Conservation (phyloP, 371 early-diverging fungal species). For the Funneliformis caledonium region DNA sequence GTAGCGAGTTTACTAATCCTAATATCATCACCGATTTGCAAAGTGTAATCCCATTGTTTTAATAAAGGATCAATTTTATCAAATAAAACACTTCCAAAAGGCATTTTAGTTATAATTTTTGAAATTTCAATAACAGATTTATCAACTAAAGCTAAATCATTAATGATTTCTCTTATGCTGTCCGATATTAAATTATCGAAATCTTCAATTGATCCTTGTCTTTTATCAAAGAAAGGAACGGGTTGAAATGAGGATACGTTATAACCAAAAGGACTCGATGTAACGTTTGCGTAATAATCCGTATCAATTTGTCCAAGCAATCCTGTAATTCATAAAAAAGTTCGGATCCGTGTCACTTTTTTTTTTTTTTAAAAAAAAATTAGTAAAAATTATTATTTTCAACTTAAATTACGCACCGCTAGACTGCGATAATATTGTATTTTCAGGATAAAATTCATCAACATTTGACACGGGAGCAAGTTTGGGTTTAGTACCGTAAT, state of each 20-base stretch:
- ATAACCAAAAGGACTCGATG: not conserved
- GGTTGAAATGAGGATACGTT: conserved; percentile 43
- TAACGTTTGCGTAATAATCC: conserved; percentile 48
- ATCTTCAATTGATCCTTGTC: conserved; percentile 41
- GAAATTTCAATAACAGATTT: conserved; percentile 19
- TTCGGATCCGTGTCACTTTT: too few species aligned
- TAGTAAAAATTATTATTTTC: too few species aligned
- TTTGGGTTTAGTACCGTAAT: conserved; percentile 44
- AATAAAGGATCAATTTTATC: conserved; percentile 45
- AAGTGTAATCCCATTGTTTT: conserved; percentile 56
- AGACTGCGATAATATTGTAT: not conserved
- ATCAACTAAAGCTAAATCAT: conserved; percentile 42
- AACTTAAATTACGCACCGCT: not conserved
- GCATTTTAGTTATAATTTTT: conserved; percentile 47
- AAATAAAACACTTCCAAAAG: conserved; percentile 41
- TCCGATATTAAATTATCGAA: conserved; percentile 50
- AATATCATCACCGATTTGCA: conserved; percentile 61
- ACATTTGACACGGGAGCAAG: conserved; percentile 35
- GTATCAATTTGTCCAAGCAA: conserved; percentile 51
- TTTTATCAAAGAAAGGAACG: conserved; percentile 51
- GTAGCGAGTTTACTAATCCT: conserved; percentile 53
- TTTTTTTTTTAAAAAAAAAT: too few species aligned
- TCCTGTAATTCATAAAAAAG: conserved; percentile 32
- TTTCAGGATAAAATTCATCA: not conserved
- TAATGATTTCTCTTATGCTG: conserved; percentile 43